A percentile compares a stretch with the other conserved stretches of the same genome.
Evolutionary conservation across 176 grass and related monocot species (phyloP).

Genomic region (Raddia guianensis): DNA sequence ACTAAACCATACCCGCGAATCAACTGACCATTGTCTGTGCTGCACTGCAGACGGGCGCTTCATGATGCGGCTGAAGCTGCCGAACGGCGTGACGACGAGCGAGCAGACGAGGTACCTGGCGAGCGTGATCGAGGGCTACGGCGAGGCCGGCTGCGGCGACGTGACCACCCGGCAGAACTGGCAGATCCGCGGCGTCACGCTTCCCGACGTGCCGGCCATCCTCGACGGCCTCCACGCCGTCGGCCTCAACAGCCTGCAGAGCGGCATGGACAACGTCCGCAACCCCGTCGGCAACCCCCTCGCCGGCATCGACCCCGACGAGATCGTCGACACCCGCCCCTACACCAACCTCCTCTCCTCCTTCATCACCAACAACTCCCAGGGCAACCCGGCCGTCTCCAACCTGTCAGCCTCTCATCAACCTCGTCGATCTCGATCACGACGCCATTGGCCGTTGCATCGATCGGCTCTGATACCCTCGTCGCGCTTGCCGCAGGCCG

Average conservation of each 20-base stretch:
- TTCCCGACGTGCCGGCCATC: slow-evolving; percentile 82
- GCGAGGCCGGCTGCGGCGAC: slow-evolving; percentile 79
- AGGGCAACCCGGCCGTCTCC: slow-evolving; percentile 69
- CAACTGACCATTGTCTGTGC: too few relatives aligned
- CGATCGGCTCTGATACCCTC: too few relatives aligned
- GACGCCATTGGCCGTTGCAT: too few relatives aligned
- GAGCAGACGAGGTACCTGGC: slow-evolving; percentile 95
- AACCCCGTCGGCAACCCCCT: slow-evolving; percentile 97
- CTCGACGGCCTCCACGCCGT: slow-evolving; percentile 72
- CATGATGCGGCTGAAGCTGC: slow-evolving; percentile 98
- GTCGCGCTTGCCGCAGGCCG: slow-evolving; percentile 24
- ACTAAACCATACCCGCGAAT: too few relatives aligned
- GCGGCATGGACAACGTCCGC: slow-evolving; percentile 96
- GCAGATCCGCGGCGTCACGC: slow-evolving; percentile 94
- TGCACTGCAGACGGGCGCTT: slow-evolving; percentile 72
- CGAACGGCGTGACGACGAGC: slow-evolving; percentile 95
- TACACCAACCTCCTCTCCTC: slow-evolving; percentile 90
- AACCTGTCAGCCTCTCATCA: slow-evolving; percentile 60
- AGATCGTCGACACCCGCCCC: slow-evolving; percentile 91
- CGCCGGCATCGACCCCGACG: slow-evolving; percentile 80
- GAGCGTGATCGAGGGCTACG: slow-evolving; percentile 79
- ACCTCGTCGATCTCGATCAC: too few relatives aligned
- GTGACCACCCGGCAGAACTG: slow-evolving; percentile 98
- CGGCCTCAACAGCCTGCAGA: slow-evolving; percentile 93
- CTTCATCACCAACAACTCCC: slow-evolving; percentile 71